Percentiles rank a stretch among this genome's conserved stretches.
Conservation (phyloP, 257 asterid species). For the Fraxinus quadrangulata region DNA sequence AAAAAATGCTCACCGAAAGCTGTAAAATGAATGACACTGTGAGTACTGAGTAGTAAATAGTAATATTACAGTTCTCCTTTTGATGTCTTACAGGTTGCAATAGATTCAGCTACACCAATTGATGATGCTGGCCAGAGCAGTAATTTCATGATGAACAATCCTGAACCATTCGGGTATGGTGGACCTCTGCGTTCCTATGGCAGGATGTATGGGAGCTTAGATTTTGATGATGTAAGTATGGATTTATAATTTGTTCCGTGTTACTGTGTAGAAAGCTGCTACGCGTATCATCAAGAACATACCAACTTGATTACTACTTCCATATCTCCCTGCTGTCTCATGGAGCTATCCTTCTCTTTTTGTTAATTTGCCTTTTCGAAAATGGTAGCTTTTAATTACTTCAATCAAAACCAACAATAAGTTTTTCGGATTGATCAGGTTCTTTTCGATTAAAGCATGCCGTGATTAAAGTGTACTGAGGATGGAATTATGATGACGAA, state of each 20-base stretch:
- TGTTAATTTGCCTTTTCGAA: slow-evolving; percentile 1
- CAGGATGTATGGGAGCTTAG: slow-evolving; percentile 85
- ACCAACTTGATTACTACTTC: neutral
- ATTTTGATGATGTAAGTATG: slow-evolving; percentile 88
- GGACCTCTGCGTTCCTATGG: slow-evolving; percentile 84
- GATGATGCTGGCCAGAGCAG: slow-evolving; percentile 91
- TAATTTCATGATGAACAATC: slow-evolving; percentile 59
- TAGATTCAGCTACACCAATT: slow-evolving; percentile 96
- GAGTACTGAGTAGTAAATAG: neutral
- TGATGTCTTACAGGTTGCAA: slow-evolving; percentile 70
- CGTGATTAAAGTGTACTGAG: neutral
- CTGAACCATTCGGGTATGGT: slow-evolving; percentile 80
- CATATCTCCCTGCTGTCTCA: neutral
- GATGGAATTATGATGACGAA: neutral
- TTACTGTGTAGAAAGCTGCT: neutral
- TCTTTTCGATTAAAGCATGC: neutral
- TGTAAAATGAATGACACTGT: neutral
- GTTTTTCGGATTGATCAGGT: neutral
- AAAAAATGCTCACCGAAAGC: neutral
- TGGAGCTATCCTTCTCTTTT: slow-evolving; percentile 12
- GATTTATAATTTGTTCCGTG: slow-evolving; percentile 12
- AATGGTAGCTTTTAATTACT: neutral
- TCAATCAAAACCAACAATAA: neutral
- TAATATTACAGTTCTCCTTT: slow-evolving; percentile 6
- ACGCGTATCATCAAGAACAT: neutral